These are phyloP conservation scores for Rhodamnia rubescens DNA, from an alignment of 345 rosid genomes.

Conservation along the genomic window DNA sequence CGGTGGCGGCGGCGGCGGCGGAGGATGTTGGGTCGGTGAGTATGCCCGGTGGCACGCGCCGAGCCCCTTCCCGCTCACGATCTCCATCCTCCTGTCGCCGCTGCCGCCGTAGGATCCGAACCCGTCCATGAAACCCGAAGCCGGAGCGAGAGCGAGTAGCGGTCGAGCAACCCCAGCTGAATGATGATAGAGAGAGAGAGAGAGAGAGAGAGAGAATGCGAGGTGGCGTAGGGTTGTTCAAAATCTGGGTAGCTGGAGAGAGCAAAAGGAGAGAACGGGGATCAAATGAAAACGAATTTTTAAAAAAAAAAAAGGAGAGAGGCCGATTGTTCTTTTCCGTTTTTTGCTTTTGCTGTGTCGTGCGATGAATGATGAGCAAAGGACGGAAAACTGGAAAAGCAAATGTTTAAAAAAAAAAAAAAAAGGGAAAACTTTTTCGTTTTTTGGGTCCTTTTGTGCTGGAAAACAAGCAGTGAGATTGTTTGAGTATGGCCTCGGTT, in stretches of 20 bases:
- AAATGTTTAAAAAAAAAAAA: not conserved
- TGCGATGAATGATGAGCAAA: not conserved
- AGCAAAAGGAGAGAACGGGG: not conserved
- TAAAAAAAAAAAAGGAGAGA: not conserved
- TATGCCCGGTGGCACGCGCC: not conserved
- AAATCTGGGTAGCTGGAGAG: not conserved
- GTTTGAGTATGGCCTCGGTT: not conserved
- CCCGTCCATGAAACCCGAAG: not conserved
- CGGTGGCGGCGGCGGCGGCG: not conserved
- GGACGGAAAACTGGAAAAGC: not conserved
- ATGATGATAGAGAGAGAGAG: not conserved
- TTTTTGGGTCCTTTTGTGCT: not conserved
- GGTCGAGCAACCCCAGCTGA: not conserved
- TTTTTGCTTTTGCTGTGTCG: not conserved
- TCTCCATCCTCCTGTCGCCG: slow-evolving; percentile 3
- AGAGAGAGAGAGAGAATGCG: not conserved
- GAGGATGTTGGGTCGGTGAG: not conserved
- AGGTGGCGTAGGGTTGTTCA: not conserved
- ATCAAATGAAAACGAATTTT: not conserved
- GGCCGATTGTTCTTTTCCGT: not conserved
- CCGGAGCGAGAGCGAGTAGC: not conserved
- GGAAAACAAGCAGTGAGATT: not conserved
- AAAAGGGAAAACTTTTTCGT: not conserved
- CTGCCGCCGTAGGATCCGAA: slow-evolving; percentile 1
- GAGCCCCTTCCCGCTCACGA: slow-evolving; percentile 1